phyloP scores from a whole-genome alignment of 2,329 filamentous ascomycete genomes.

The Colletotrichum noveboracense region DNA sequence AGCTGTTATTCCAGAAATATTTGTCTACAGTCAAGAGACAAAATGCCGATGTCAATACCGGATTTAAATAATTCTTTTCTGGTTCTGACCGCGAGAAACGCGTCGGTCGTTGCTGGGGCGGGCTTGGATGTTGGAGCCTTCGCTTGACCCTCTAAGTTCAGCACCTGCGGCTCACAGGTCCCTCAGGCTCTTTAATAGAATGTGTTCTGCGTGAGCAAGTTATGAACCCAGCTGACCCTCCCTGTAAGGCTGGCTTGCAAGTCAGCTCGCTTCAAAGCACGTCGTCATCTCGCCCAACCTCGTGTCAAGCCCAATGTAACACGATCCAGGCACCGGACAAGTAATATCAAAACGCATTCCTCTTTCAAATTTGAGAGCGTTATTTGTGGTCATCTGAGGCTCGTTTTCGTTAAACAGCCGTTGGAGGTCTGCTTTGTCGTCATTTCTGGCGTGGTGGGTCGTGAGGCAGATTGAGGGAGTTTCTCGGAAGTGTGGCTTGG shows the following conservation, averaged over 20 bases:
- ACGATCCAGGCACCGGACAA: background rate
- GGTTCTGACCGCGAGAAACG: background rate
- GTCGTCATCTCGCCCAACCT: background rate
- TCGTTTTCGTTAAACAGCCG: background rate
- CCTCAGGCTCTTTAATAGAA: background rate
- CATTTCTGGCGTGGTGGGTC: background rate
- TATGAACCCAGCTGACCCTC: background rate
- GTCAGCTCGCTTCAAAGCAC: background rate
- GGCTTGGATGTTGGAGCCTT: background rate
- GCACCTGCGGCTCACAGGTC: background rate
- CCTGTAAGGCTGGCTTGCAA: background rate
- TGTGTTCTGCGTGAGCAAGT: background rate
- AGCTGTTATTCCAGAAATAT: background rate
- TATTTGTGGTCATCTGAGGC: background rate
- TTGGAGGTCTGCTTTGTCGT: background rate
- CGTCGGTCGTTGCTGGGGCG: background rate
- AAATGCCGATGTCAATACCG: background rate
- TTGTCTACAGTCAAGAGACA: background rate
- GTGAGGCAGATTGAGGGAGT: constrained; percentile 15
- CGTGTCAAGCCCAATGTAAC: background rate
- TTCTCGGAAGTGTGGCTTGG: background rate
- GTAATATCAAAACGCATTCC: background rate
- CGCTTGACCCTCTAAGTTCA: background rate
- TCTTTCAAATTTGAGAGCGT: background rate
- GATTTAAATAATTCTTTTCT: background rate